These are phyloP conservation scores for Geopyxis carbonaria DNA, from an alignment of 495 filamentous ascomycete species.

Conservation along the genomic window DNA sequence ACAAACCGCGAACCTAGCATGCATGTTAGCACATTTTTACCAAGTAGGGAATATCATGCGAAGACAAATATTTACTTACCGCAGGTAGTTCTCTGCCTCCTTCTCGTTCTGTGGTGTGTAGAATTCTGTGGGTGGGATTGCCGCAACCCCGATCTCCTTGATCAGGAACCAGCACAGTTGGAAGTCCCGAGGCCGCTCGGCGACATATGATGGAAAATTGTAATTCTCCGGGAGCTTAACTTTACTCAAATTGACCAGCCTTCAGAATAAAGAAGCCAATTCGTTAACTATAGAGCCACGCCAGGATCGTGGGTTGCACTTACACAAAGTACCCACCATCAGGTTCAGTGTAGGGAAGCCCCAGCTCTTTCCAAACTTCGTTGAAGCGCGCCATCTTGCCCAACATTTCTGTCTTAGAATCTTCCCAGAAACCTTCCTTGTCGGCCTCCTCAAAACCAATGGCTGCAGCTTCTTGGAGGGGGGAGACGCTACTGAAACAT, in stretches of 20 bases:
- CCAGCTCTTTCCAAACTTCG: conserved; percentile 71
- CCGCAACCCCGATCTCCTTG: conserved; percentile 84
- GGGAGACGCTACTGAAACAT: conserved; percentile 85
- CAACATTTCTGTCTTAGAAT: conserved; percentile 68
- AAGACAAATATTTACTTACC: conserved; percentile 24
- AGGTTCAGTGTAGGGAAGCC: conserved; percentile 37
- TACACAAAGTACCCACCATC: conserved; percentile 25
- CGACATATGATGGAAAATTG: conserved; percentile 75
- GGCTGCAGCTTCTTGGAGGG: conserved; percentile 89
- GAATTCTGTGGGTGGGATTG: conserved; percentile 93
- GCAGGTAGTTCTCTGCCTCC: conserved; percentile 77
- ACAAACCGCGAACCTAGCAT: conserved; percentile 63
- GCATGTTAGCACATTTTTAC: background rate
- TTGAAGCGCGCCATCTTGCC: conserved; percentile 78
- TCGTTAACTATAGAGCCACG: background rate
- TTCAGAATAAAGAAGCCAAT: conserved; percentile 73
- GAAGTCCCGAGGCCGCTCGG: conserved; percentile 73
- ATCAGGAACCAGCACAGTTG: conserved; percentile 91
- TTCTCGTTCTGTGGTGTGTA: conserved; percentile 69
- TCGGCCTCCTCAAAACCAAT: conserved; percentile 89
- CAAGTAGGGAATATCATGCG: background rate
- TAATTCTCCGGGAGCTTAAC: conserved; percentile 69
- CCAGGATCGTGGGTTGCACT: background rate
- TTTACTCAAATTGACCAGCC: conserved; percentile 65
- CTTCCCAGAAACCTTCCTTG: conserved; percentile 71